Evolutionary conservation across 176 grass and related monocot genomes (phyloP).

Genomic region (Echinochloa phyllopogon): DNA sequence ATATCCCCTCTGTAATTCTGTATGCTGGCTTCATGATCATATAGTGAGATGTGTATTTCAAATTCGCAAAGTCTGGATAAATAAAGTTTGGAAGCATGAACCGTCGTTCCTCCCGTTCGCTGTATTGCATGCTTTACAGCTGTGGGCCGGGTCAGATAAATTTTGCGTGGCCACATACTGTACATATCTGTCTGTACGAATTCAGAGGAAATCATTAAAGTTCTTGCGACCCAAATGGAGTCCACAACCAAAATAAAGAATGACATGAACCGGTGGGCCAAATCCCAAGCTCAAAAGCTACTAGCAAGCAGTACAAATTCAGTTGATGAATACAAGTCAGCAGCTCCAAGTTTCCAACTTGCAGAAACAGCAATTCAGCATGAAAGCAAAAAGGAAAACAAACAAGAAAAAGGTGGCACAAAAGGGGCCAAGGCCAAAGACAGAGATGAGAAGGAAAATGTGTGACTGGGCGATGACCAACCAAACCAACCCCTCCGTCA

Average conservation of each 20-base stretch:
- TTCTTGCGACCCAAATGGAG: background rate
- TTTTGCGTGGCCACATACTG: background rate
- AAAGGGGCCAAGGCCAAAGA: background rate
- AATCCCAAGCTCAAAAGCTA: background rate
- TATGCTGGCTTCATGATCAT: background rate
- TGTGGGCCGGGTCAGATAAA: background rate
- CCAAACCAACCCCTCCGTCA: background rate
- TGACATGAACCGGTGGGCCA: background rate
- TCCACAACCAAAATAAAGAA: background rate
- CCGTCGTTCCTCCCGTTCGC: background rate
- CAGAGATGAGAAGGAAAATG: background rate
- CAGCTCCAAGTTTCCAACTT: background rate
- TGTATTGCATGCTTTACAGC: no score
- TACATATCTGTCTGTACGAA: background rate
- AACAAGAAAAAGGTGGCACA: background rate
- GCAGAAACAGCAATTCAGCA: background rate
- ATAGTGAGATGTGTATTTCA: background rate
- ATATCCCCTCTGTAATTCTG: background rate
- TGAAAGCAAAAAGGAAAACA: background rate
- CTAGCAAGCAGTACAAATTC: background rate
- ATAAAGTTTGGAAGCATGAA: background rate
- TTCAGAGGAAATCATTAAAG: background rate
- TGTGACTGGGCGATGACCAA: background rate
- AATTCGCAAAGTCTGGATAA: constrained; percentile 13
- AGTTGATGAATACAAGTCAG: background rate